Percentiles rank a stretch among this genome's conserved stretches.
Evolutionary conservation across 2,329 filamentous ascomycete genomes (phyloP).

Genomic region (Fusarium sp.): DNA sequence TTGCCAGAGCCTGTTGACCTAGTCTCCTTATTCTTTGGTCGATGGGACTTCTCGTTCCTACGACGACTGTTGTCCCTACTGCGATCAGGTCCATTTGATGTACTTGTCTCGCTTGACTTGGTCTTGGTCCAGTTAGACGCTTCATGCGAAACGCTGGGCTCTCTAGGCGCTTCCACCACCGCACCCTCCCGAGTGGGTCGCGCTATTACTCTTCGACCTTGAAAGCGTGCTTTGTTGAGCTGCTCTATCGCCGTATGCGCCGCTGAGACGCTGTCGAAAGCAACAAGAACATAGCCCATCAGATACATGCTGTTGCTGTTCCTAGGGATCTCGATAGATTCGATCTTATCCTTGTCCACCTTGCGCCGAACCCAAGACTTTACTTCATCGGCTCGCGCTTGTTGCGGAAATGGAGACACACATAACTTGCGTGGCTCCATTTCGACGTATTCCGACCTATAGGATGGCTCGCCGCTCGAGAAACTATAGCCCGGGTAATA

Average conservation of each 20-base stretch:
- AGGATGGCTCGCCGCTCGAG: conserved; percentile 1
- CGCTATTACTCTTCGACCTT: conserved; percentile 44
- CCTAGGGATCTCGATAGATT: conserved; percentile 47
- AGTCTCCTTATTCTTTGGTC: conserved; percentile 32
- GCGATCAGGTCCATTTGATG: conserved; percentile 22
- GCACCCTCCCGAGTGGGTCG: conserved; percentile 41
- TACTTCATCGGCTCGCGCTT: conserved; percentile 43
- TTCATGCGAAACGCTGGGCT: conserved; percentile 7
- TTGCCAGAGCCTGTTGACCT: conserved; percentile 25
- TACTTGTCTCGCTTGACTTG: conserved; percentile 3
- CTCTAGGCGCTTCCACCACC: conserved; percentile 16
- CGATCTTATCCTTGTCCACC: conserved; percentile 43
- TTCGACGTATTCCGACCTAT: conserved; percentile 16
- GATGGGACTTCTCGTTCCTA: conserved; percentile 22
- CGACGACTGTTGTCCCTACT: conserved; percentile 5
- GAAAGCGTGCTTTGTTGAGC: conserved; percentile 48
- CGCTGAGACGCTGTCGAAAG: conserved; percentile 40
- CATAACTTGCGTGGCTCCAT: conserved; percentile 45
- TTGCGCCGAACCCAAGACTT: conserved; percentile 48
- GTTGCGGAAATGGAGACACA: conserved; percentile 47
- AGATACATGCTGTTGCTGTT: conserved; percentile 41
- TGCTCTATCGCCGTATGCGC: conserved; percentile 45
- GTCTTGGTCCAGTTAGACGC: conserved; percentile 1
- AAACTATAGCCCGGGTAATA: conserved; percentile 14
- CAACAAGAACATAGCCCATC: conserved; percentile 48